phyloP scores from a whole-genome alignment of 495 filamentous ascomycete species.

The Gamarada debralockiae region DNA sequence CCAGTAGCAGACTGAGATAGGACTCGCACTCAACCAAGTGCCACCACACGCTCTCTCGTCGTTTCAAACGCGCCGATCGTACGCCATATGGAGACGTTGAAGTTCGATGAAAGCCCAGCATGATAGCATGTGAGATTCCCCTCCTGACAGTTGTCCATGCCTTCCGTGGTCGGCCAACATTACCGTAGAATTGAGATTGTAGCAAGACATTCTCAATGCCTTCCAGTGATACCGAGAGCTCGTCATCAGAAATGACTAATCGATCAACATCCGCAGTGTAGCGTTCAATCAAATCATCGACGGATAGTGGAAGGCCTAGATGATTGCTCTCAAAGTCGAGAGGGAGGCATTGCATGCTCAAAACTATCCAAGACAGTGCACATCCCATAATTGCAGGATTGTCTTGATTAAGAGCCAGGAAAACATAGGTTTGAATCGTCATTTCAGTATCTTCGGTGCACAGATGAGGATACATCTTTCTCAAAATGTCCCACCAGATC shows the following conservation, averaged over 20 bases:
- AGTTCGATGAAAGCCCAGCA: not conserved
- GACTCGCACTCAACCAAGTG: not conserved
- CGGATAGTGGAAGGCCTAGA: not conserved
- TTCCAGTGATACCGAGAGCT: not conserved
- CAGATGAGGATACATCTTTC: slow-evolving; percentile 1
- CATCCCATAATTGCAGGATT: not conserved
- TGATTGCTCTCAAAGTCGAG: not conserved
- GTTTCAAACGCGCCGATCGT: not conserved
- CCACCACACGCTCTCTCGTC: slow-evolving; percentile 5
- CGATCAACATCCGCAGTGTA: not conserved
- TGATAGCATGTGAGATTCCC: not conserved
- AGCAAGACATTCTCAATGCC: slow-evolving; percentile 4
- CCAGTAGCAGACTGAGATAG: slow-evolving; percentile 1
- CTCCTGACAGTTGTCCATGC: not conserved
- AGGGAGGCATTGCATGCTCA: not conserved
- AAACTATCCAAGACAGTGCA: slow-evolving; percentile 1
- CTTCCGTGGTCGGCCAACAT: slow-evolving; percentile 3
- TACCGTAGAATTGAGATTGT: slow-evolving; percentile 2
- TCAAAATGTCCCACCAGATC: not conserved
- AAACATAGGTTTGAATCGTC: not conserved
- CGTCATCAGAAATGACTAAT: slow-evolving; percentile 1
- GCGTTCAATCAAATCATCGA: not conserved
- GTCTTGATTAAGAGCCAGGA: not conserved
- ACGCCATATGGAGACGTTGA: not conserved
- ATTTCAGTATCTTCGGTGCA: not conserved